These are phyloP conservation scores for Eragrostis curvula DNA, from an alignment of 176 grass and related monocot species.

Conservation along the genomic window DNA sequence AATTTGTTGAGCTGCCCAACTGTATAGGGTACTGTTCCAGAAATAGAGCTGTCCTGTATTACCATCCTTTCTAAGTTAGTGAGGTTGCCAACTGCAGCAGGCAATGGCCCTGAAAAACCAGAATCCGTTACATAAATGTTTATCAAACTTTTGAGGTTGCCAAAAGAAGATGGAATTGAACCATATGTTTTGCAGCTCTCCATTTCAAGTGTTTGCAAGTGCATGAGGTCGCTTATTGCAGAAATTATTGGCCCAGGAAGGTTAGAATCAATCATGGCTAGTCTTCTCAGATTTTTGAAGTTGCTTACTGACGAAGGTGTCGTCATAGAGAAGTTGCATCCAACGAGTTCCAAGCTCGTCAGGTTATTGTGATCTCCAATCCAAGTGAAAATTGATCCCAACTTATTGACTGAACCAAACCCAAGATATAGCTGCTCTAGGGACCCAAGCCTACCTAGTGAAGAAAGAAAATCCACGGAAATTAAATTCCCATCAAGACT, in stretches of 20 bases:
- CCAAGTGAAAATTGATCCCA: not conserved
- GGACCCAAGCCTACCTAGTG: not conserved
- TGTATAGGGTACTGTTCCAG: not conserved
- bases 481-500: not conserved
- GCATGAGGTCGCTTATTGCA: conserved; percentile 8
- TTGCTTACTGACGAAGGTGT: not conserved
- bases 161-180: not conserved
- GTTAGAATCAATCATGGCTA: not conserved
- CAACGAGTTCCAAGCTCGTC: not conserved
- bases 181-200: not conserved
- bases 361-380: not conserved
- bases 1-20: conserved; percentile 21
- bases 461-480: not conserved
- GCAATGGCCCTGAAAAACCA: not conserved
- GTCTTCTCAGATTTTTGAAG: not conserved
- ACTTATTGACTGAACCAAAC: not conserved
- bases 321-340: not conserved
- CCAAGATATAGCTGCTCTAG: not conserved
- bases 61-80: not conserved
- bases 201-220: conserved; percentile 17
- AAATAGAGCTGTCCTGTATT: not conserved
- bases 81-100: not conserved
- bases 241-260: not conserved
- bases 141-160: not conserved
- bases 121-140: not conserved